Base-by-base conservation (phyloP, 345 rosid genomes). In the Salix caprea region DNA sequence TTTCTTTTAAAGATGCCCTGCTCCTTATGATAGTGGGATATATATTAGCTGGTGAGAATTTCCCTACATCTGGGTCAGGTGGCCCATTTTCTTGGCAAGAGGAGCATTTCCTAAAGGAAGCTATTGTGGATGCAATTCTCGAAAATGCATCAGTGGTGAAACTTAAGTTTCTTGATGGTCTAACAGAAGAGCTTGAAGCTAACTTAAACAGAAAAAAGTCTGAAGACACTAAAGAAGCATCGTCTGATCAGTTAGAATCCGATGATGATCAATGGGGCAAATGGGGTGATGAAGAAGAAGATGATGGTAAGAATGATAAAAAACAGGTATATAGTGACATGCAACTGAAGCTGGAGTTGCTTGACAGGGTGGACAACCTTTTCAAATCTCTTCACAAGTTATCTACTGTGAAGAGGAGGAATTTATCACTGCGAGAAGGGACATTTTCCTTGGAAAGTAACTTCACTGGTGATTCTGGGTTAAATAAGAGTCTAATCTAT, bases 1-100 rank as follows among this genome's bases (percentile, higher is more conserved):
- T 93, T 65, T 89, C 92, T 74, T 86, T 95, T 68, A 84, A 80
- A 71, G 98, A 95, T 71, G 91, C 94, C 46, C 70, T 95, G 82
- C 97, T 95, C 67, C 97, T 95, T 68, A 85, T 86, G 13, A 39
- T 86, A 19, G 86, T 82, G 48, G 99, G 99, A 71, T 95, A 93
- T 83, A 88, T 95, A 72, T 85, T 95, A 74, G 99, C 97, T 48
- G 98, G 99, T 52, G 97, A 93, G 86, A 90, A 91, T 84, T 95
- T 95, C 80, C 99, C 99, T 12, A 91, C 97, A 58, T 87, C 99
- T 67, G 99, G 96, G 21, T 87, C 90, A n/a, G 86, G 85, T 30
- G 90, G 97, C 61, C 99, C 99, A 67, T 95, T 95, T 79, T 90
- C 99, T 77, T 95, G 97, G 99, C 96, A 95, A 86, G 99, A 95